phyloP scores from a whole-genome alignment of 2,329 filamentous ascomycete genomes.

The Tolypocladium guangdongense region DNA sequence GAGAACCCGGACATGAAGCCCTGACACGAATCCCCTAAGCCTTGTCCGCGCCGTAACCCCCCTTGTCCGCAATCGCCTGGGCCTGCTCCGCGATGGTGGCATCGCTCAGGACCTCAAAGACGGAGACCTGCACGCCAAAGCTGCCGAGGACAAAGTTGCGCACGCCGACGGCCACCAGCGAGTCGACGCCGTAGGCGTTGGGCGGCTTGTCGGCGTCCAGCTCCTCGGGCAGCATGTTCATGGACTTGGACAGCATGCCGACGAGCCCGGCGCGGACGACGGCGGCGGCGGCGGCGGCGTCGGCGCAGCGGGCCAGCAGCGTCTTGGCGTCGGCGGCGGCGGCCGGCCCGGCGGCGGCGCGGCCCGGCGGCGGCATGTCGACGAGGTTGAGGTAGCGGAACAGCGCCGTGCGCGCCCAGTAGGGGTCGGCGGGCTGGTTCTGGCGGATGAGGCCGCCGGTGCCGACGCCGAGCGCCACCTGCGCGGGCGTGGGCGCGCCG shows the following conservation, averaged over 20 bases:
- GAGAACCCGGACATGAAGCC: too few species aligned
- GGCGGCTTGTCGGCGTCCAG: constrained; percentile 30
- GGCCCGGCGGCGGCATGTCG: constrained; percentile 27
- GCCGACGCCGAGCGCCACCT: constrained; percentile 41
- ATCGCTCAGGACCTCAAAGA: constrained; percentile 37
- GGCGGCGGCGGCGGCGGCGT: constrained; percentile 16
- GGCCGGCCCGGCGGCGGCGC: constrained; percentile 8
- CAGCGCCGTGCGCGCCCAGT: constrained; percentile 39
- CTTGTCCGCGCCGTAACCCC: constrained; percentile 13
- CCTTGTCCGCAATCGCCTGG: constrained; percentile 21
- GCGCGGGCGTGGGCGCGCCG: constrained; percentile 25
- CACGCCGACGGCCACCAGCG: constrained; percentile 39
- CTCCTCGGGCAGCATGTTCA: constrained; percentile 32
- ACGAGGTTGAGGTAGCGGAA: constrained; percentile 37
- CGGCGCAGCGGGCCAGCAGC: constrained; percentile 18
- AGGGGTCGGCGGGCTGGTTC: constrained; percentile 40
- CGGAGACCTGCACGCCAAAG: constrained; percentile 31
- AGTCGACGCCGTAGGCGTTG: constrained; percentile 40
- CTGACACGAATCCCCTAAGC: neutral
- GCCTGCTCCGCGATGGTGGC: constrained; percentile 28
- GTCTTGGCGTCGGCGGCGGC: constrained; percentile 17
- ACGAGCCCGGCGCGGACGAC: constrained; percentile 26
- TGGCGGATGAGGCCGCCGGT: constrained; percentile 42
- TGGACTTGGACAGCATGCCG: constrained; percentile 30
- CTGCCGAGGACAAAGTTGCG: constrained; percentile 39